phyloP scores from a whole-genome alignment of 1,284 basidiomycete species.

The Ganoderma multipileum region DNA sequence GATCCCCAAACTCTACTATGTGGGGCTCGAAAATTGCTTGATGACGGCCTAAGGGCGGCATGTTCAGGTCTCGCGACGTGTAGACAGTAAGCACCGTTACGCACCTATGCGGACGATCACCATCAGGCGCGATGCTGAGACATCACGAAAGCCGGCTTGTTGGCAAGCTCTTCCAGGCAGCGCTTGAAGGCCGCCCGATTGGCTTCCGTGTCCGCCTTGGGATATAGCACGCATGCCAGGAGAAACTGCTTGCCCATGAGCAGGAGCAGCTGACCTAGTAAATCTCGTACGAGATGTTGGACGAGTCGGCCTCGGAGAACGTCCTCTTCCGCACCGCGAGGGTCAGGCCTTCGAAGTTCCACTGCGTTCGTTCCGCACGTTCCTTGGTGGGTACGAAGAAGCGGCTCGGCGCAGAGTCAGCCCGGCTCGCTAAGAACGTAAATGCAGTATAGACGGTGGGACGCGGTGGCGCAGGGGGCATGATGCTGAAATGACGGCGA shows the following conservation, averaged over 20 bases:
- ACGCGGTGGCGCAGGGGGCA: neutral
- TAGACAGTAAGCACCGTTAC: too few species aligned
- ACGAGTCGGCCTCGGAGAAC: neutral
- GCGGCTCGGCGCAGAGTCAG: too few species aligned
- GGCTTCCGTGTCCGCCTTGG: neutral
- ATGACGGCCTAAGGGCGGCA: too few species aligned
- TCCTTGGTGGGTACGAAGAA: neutral
- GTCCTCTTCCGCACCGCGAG: neutral
- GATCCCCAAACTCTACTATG: too few species aligned
- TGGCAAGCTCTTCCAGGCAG: neutral
- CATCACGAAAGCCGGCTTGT: too few species aligned
- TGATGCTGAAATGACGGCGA: neutral
- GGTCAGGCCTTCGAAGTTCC: neutral
- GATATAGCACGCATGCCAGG: neutral
- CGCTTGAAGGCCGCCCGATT: neutral
- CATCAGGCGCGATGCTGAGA: too few species aligned
- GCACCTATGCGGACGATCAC: too few species aligned
- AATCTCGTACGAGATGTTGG: neutral
- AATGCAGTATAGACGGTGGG: neutral
- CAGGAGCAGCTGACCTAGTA: constrained; percentile 36
- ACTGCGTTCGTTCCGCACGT: neutral
- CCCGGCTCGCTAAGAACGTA: neutral
- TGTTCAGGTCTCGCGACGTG: too few species aligned
- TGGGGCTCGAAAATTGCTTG: too few species aligned
- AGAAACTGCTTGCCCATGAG: neutral